These are phyloP conservation scores for Trichodelitschia bisporula DNA, from an alignment of 495 filamentous ascomycete genomes.

Conservation along the genomic window DNA sequence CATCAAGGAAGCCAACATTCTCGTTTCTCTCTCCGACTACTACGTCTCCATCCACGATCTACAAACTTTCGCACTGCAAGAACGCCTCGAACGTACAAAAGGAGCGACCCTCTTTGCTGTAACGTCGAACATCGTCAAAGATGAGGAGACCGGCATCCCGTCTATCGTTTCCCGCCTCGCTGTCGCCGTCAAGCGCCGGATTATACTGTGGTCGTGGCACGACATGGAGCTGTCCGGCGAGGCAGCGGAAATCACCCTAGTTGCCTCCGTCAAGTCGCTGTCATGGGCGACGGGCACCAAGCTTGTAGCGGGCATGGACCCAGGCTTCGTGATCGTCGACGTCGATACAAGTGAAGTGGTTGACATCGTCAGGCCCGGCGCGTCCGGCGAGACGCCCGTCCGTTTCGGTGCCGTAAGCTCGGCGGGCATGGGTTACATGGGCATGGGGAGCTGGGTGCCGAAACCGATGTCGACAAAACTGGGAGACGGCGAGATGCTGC, in stretches of 20 bases:
- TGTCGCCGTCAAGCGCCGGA: conserved; percentile 73
- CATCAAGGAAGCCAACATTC: conserved; percentile 77
- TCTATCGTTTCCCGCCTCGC: conserved; percentile 76
- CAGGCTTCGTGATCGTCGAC: conserved; percentile 74
- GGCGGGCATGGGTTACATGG: conserved; percentile 83
- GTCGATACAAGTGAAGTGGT: conserved; percentile 41
- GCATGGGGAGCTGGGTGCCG: conserved; percentile 70
- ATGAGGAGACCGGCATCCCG: conserved; percentile 60
- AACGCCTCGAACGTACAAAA: conserved; percentile 58
- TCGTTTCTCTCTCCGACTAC: conserved; percentile 74
- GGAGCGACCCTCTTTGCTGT: conserved; percentile 79
- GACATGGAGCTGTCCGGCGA: conserved; percentile 67
- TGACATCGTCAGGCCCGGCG: conserved; percentile 60
- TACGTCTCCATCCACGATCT: conserved; percentile 75
- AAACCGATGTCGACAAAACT: conserved; percentile 70
- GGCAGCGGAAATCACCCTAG: conserved; percentile 35
- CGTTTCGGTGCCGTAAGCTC: conserved; percentile 42
- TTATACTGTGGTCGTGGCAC: conserved; percentile 84
- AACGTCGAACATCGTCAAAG: conserved; percentile 82
- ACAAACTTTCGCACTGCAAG: conserved; percentile 53
- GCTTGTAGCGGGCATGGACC: conserved; percentile 66
- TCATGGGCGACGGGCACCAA: conserved; percentile 75
- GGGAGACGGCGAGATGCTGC: conserved; percentile 55
- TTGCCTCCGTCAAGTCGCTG: conserved; percentile 56
- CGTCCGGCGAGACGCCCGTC: conserved; percentile 36